Conservation (phyloP, 2,329 filamentous ascomycete species). For the Cladosporium sp. region DNA sequence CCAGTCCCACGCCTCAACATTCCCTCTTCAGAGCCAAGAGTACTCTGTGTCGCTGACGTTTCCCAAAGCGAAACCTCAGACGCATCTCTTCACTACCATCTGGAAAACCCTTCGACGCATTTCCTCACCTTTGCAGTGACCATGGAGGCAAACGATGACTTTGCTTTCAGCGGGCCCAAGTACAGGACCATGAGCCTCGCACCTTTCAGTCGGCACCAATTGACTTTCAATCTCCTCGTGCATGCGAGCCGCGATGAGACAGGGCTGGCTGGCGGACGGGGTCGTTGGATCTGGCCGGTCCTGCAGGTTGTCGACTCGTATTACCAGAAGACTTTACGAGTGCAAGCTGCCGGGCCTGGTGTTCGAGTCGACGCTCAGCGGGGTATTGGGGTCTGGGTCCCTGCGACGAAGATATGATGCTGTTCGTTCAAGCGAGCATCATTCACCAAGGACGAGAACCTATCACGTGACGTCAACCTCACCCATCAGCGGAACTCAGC, state of each 20-base stretch:
- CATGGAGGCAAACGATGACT: conserved; percentile 90
- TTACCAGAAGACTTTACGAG: conserved; percentile 83
- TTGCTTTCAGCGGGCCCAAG: conserved; percentile 90
- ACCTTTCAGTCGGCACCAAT: conserved; percentile 69
- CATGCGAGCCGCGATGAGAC: conserved; percentile 31
- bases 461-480: conserved; percentile 3
- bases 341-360: conserved; percentile 77
- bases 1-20: conserved; percentile 76
- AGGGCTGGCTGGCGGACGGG: conserved; percentile 31
- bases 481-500: neutral
- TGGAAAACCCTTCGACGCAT: conserved; percentile 93
- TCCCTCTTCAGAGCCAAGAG: conserved; percentile 79
- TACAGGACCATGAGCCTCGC: conserved; percentile 73
- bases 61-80: conserved; percentile 14
- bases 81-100: conserved; percentile 58
- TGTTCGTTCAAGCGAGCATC: too few relatives aligned
- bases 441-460: too few relatives aligned
- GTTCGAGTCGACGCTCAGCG: conserved; percentile 53
- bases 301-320: conserved; percentile 82
- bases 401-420: conserved; percentile 1
- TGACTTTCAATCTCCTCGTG: conserved; percentile 73
- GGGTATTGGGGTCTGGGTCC: conserved; percentile 40
- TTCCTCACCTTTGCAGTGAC: conserved; percentile 88
- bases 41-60: conserved; percentile 53
- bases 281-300: conserved; percentile 66